phyloP scores from a whole-genome alignment of 2,329 filamentous ascomycete genomes.

The Epicoccum sorghinum region DNA sequence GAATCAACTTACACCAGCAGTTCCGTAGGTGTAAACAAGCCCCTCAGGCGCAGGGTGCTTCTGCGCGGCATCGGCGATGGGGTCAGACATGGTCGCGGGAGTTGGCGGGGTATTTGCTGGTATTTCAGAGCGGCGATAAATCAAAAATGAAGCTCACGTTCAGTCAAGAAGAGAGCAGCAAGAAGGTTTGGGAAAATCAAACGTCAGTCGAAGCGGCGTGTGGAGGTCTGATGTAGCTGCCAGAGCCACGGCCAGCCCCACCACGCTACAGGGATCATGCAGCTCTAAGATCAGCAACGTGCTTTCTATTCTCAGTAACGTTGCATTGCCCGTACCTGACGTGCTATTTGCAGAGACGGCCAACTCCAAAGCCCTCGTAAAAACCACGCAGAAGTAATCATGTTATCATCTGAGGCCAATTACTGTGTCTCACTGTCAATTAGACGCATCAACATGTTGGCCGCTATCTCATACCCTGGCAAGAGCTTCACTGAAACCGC shows the following conservation, averaged over 20 bases:
- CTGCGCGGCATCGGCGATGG: conserved; percentile 39
- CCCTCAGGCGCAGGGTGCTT: conserved; percentile 48
- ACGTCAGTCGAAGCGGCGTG: neutral
- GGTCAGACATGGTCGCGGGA: conserved; percentile 35
- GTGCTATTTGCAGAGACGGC: conserved; percentile 6
- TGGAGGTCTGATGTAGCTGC: conserved; percentile 14
- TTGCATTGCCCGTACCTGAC: conserved; percentile 15
- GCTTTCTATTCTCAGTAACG: conserved; percentile 12
- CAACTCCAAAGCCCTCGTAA: neutral
- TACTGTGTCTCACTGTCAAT: neutral
- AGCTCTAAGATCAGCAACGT: conserved; percentile 11
- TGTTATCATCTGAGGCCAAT: no score
- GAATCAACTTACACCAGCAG: conserved; percentile 55
- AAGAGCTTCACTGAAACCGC: no score
- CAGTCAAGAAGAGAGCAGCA: conserved; percentile 12
- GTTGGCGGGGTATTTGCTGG: neutral
- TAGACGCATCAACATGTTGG: no score
- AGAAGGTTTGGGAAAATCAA: conserved; percentile 1
- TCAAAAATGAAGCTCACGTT: conserved; percentile 9
- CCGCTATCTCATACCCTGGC: no score
- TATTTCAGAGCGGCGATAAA: neutral
- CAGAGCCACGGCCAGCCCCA: conserved; percentile 11
- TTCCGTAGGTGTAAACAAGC: conserved; percentile 48
- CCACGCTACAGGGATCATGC: conserved; percentile 10
- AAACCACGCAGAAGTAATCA: neutral